Evolutionary conservation across 441 rosid genomes (phyloP).

Genomic region (Macaranga tanarius): DNA sequence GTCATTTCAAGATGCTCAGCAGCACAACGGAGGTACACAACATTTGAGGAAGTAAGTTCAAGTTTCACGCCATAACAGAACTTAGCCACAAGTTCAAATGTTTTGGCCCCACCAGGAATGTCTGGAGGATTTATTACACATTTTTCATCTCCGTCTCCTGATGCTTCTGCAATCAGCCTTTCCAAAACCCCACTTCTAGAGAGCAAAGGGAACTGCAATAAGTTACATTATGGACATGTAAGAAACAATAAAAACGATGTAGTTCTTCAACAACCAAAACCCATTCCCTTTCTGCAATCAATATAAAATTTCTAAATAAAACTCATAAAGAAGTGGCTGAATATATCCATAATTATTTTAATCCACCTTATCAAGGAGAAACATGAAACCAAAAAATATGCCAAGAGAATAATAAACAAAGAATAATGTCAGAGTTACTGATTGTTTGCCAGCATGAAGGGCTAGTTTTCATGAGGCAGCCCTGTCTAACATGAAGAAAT

Average conservation of each 20-base stretch:
- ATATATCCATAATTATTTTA: constrained; percentile 1
- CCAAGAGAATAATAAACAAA: background rate
- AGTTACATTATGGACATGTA: constrained; percentile 1
- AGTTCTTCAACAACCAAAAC: constrained; percentile 12
- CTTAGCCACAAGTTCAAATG: constrained; percentile 91
- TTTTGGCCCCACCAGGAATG: constrained; percentile 84
- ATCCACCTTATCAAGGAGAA: background rate
- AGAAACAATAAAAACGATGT: background rate
- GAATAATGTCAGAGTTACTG: background rate
- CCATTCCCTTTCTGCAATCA: background rate
- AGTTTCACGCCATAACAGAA: constrained; percentile 97
- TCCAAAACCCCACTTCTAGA: constrained; percentile 96
- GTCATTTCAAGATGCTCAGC: constrained; percentile 93
- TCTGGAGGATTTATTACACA: constrained; percentile 53
- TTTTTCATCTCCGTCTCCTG: constrained; percentile 72
- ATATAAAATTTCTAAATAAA: background rate
- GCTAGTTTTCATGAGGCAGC: background rate
- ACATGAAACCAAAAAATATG: background rate
- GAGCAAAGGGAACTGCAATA: constrained; percentile 87
- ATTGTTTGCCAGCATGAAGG: background rate
- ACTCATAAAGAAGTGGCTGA: background rate
- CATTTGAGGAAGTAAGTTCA: constrained; percentile 86
- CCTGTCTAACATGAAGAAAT: background rate
- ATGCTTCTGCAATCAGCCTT: constrained; percentile 74
- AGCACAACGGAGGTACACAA: constrained; percentile 76